A percentile compares a stretch with the other conserved stretches of the same genome.
These are phyloP conservation scores for Laburnicola sp. DNA, from an alignment of 2,329 filamentous ascomycete genomes.

Conservation along the genomic window DNA sequence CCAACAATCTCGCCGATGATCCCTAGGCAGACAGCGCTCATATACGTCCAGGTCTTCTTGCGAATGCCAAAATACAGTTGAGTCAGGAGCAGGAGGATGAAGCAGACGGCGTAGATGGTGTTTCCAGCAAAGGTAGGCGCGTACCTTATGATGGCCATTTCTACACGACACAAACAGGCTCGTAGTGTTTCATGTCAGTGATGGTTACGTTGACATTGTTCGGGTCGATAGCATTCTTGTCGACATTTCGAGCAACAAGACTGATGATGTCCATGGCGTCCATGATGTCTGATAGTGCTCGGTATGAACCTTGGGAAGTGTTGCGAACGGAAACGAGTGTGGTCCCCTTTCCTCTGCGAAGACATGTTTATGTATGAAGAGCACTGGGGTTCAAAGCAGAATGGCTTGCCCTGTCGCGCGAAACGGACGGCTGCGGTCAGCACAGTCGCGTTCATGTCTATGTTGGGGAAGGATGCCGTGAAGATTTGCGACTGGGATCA, in stretches of 20 bases:
- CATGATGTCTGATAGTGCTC: not conserved
- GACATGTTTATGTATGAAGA: not conserved
- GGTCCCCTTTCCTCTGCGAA: not conserved
- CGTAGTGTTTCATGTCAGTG: slow-evolving; percentile 20
- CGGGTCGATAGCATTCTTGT: not conserved
- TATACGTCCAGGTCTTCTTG: slow-evolving; percentile 59
- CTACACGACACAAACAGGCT: slow-evolving; percentile 49
- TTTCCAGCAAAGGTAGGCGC: slow-evolving; percentile 56
- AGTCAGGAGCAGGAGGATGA: slow-evolving; percentile 50
- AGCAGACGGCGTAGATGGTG: slow-evolving; percentile 54
- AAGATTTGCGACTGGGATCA: too few species aligned
- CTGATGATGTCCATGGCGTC: not conserved
- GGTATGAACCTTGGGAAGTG: not conserved
- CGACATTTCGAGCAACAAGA: not conserved
- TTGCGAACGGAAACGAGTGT: not conserved
- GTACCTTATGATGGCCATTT: slow-evolving; percentile 55
- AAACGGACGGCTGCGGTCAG: not conserved
- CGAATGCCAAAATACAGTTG: slow-evolving; percentile 55
- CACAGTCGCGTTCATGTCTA: not conserved
- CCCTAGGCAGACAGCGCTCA: slow-evolving; percentile 51
- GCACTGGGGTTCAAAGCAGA: too few species aligned
- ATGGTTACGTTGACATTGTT: not conserved
- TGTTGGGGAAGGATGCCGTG: not conserved
- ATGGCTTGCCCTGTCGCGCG: not conserved
- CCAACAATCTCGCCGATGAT: slow-evolving; percentile 58